Evolutionary conservation across 805 yeast species (phyloP), one percentile per base, ranked within the genome.

Genomic region (Jamesozyma lodderae): DNA sequence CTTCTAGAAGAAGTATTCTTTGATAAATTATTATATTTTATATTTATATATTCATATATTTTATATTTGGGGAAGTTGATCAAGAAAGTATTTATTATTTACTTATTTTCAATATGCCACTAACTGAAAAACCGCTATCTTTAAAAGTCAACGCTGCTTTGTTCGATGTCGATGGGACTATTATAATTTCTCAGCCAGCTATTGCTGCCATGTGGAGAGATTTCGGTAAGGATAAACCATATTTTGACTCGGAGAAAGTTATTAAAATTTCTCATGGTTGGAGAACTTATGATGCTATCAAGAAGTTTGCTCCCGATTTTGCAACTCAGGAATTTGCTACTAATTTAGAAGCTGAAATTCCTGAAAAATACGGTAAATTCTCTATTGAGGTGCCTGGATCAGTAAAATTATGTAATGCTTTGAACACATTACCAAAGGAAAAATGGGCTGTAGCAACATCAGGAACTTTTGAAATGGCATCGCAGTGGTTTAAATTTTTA

Each of bases 361-460:
- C 84, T 34, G 75, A 73, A 53, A 72, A 77, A 42, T 81, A 75
- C 62, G 88, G 88, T 36, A 74, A 81, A 54, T 66, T 68, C 50
- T 87, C 92, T 43, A 70, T 67, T 50, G 81, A 84, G 28, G 83
- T 85, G 35, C 79, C 81, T 5, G 95, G 95, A 38, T 80, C 86
- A 35, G 72, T 74, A 35, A 74, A 75, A 54, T 67, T 85, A 43
- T 75, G 79, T 53, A 67, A 68, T 49, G 62, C 62, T 11, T 66
- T 80, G 48, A 73, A 74, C 56, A 55, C 63, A 20, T 60, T 64
- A 37, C 78, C 80, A 41, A 61, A 61, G 55, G 68, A 66, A 54
- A 77, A 75, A 63, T 85, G 94, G 86, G 90, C 88, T 38, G 81
- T 85, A 54, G 94, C 86, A 46, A 85, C 95, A 25, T 77, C 86